phyloP scores from a whole-genome alignment of 768 basidiomycete species.

The Suillus brevipes region DNA sequence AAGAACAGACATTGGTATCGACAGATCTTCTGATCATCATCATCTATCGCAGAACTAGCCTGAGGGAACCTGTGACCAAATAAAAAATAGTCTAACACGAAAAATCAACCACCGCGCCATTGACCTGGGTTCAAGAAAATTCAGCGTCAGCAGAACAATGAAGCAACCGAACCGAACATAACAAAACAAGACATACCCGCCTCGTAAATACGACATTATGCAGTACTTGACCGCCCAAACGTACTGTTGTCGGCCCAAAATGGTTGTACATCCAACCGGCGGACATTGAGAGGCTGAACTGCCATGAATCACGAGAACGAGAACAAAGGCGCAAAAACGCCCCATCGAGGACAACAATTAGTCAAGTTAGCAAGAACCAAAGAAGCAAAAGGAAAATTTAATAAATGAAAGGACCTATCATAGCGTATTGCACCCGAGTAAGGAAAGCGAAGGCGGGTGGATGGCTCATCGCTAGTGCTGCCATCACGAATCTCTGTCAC shows the following conservation, averaged over 20 bases:
- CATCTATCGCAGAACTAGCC: not conserved
- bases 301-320: not conserved
- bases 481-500: constrained; percentile 2
- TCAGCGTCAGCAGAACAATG: too few species aligned
- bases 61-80: not conserved
- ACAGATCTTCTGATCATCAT: constrained; percentile 3
- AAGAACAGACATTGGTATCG: constrained; percentile 1
- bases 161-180: not conserved
- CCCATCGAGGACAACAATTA: constrained; percentile 6
- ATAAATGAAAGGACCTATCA: not conserved
- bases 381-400: not conserved
- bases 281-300: not conserved
- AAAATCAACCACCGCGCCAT: not conserved
- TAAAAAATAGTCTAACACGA: not conserved
- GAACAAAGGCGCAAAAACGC: constrained; percentile 4
- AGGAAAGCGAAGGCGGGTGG: constrained; percentile 4
- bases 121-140: not conserved
- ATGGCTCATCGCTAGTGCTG: not conserved
- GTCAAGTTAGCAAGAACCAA: constrained; percentile 2
- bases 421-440: not conserved
- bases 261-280: not conserved
- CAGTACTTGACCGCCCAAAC: not conserved
- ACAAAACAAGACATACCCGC: not conserved
- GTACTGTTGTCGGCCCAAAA: not conserved
- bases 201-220: not conserved